These are phyloP conservation scores for Dendrobium nobile DNA, from an alignment of 106 monocot species.

Conservation along the genomic window DNA sequence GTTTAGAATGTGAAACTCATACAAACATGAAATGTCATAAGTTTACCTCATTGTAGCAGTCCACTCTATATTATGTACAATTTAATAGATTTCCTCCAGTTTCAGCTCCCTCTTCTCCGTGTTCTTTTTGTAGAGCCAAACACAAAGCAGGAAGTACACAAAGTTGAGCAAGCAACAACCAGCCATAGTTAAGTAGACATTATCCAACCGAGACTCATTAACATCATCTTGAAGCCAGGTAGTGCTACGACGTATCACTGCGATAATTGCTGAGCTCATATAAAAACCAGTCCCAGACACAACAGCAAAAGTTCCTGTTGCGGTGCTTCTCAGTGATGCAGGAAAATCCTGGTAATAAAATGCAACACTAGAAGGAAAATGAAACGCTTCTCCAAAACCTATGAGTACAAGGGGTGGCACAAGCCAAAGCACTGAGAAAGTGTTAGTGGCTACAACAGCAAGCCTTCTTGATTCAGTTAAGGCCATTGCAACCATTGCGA, in stretches of 20 bases:
- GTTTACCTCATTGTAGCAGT: neutral
- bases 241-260: neutral
- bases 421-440: slow-evolving; percentile 5
- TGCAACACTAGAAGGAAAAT: slow-evolving; percentile 1
- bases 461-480: neutral
- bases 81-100: neutral
- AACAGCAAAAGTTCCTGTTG: neutral
- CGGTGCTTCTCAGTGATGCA: neutral
- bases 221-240: slow-evolving; percentile 6
- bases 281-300: neutral
- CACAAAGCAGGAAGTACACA: slow-evolving; percentile 6
- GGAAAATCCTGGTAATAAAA: slow-evolving; percentile 12
- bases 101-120: neutral
- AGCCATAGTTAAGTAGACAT: slow-evolving; percentile 4
- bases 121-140: neutral
- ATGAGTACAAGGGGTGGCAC: neutral
- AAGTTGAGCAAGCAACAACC: slow-evolving; percentile 1
- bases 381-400: slow-evolving; percentile 11
- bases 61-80: neutral
- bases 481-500: slow-evolving; percentile 1
- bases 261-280: neutral
- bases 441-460: neutral
- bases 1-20: neutral
- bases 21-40: neutral
- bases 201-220: slow-evolving; percentile 12